Conservation (phyloP, 768 basidiomycete genomes). For the Cyclocybe aegerita region DNA sequence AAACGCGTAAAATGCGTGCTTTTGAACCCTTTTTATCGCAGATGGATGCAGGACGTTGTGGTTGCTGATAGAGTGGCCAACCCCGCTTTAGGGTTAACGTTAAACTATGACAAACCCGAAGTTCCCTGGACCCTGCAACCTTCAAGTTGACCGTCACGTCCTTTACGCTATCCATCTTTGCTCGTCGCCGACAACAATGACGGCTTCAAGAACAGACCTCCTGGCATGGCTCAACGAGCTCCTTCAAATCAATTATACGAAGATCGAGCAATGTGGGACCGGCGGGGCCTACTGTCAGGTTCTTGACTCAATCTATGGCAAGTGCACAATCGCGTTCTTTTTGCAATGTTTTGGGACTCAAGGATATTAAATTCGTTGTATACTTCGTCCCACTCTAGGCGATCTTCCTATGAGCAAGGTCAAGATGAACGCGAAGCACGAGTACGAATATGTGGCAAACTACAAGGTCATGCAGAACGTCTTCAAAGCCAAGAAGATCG, state of each 20-base stretch:
- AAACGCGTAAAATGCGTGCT: not conserved
- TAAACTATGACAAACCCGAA: not conserved
- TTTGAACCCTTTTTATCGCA: not conserved
- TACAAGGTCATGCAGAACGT: slow-evolving; percentile 93
- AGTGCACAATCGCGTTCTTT: slow-evolving; percentile 28
- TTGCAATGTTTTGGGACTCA: slow-evolving; percentile 5
- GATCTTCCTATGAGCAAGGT: slow-evolving; percentile 90
- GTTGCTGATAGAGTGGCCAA: slow-evolving; percentile 3
- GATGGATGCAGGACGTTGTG: not conserved
- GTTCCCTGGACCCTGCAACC: not conserved
- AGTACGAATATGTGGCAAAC: slow-evolving; percentile 94
- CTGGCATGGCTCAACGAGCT: slow-evolving; percentile 94
- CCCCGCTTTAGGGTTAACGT: slow-evolving; percentile 19
- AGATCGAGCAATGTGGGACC: slow-evolving; percentile 88
- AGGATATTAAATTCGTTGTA: slow-evolving; percentile 7
- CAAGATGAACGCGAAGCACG: slow-evolving; percentile 94
- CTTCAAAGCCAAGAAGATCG: slow-evolving; percentile 92
- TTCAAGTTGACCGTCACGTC: slow-evolving; percentile 3
- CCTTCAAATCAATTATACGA: slow-evolving; percentile 86
- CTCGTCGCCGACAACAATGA: slow-evolving; percentile 35
- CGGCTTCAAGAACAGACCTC: slow-evolving; percentile 83
- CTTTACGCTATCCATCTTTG: not conserved
- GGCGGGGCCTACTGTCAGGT: slow-evolving; percentile 96
- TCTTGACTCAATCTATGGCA: slow-evolving; percentile 92
- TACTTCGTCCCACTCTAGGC: slow-evolving; percentile 41